These are phyloP conservation scores for Colletotrichum godetiae DNA, from an alignment of 2,329 filamentous ascomycete species.

Conservation along the genomic window DNA sequence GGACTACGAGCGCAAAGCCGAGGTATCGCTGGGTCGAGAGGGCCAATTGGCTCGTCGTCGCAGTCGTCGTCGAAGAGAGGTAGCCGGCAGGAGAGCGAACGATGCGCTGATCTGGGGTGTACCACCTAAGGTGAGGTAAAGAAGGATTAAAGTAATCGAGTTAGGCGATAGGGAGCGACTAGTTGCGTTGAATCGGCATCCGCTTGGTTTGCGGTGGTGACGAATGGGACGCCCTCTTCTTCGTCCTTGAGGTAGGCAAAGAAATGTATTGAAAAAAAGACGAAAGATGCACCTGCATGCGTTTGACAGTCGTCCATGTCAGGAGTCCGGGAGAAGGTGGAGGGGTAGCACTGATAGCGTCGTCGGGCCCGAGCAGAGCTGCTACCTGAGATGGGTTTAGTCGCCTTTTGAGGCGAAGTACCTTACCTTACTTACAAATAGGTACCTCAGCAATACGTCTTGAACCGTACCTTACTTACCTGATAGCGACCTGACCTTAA, in stretches of 20 bases:
- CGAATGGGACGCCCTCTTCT: too few species aligned
- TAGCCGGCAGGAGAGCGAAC: neutral
- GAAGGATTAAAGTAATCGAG: too few species aligned
- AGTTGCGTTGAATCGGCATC: neutral
- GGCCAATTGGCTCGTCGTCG: neutral
- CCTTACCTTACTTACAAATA: neutral
- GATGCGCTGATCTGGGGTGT: neutral
- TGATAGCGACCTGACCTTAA: neutral
- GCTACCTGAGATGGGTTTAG: neutral
- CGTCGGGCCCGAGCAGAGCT: neutral
- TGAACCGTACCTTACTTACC: neutral
- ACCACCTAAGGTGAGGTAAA: too few species aligned
- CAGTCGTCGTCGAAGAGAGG: neutral
- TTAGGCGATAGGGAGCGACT: neutral
- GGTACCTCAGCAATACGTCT: neutral
- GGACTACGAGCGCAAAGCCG: neutral
- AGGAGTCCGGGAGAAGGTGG: neutral
- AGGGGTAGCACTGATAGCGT: neutral
- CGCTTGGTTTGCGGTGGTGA: neutral
- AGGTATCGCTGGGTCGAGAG: neutral
- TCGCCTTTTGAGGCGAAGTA: neutral
- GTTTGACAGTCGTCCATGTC: neutral
- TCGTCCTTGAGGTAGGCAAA: neutral
- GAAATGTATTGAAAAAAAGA: neutral
- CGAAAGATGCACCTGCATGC: neutral